These are phyloP conservation scores for Zalaria obscura DNA, from an alignment of 2,329 filamentous ascomycete species.

Conservation along the genomic window DNA sequence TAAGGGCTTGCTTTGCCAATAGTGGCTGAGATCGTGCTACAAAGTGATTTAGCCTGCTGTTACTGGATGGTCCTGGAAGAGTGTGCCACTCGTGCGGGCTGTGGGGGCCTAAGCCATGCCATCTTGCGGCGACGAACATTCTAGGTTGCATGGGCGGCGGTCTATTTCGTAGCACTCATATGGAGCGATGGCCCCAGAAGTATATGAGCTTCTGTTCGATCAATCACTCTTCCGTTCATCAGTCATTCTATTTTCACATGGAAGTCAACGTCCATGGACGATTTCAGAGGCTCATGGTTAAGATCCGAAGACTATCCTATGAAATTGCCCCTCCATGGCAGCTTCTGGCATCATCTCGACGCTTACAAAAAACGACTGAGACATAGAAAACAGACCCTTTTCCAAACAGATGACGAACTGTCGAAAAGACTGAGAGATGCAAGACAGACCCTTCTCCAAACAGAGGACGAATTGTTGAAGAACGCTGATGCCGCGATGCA, in stretches of 20 bases:
- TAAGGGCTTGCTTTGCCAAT: no score
- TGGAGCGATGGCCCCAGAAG: neutral
- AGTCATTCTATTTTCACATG: neutral
- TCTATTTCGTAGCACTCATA: neutral
- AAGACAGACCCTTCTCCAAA: neutral
- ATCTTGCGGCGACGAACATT: neutral
- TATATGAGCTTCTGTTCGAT: neutral
- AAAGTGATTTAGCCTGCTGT: no score
- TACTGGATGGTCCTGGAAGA: no score
- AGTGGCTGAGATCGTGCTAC: no score
- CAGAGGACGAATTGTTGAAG: neutral
- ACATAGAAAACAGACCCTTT: neutral
- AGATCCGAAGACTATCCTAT: neutral
- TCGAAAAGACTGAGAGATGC: neutral
- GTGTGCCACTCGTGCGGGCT: no score
- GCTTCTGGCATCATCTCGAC: neutral
- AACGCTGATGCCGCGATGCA: neutral
- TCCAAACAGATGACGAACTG: neutral
- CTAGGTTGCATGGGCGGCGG: neutral
- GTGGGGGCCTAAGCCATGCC: neutral
- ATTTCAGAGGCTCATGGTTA: neutral
- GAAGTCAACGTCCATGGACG: neutral
- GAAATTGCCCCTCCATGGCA: neutral
- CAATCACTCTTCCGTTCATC: neutral
- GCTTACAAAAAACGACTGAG: neutral